Conservation (phyloP, 306 rosid species). For the Pyrus pyrifolia region DNA sequence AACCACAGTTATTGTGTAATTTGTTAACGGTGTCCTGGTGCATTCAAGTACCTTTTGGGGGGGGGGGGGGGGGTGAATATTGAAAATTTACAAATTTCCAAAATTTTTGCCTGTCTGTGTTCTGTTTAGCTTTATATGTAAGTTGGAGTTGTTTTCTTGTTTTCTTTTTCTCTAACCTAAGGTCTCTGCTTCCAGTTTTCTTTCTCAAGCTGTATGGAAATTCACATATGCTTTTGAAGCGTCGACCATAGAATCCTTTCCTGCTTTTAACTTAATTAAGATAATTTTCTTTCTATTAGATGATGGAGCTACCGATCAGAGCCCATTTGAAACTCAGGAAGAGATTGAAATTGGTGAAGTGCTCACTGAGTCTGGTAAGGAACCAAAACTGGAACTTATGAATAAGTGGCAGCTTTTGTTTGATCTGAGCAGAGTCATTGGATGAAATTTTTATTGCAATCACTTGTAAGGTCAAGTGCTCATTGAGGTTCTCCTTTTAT, state of each 20-base stretch:
- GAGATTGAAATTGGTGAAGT: neutral
- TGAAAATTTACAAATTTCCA: neutral
- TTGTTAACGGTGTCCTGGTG: neutral
- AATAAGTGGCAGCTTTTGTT: neutral
- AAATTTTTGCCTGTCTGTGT: neutral
- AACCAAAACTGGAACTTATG: slow-evolving; percentile 12
- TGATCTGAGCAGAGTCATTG: neutral
- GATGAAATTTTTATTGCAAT: slow-evolving; percentile 2
- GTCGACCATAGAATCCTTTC: neutral
- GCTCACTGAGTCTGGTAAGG: neutral
- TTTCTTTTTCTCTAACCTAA: neutral
- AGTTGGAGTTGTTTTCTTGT: neutral
- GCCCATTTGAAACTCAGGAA: neutral
- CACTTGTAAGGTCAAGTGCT: neutral
- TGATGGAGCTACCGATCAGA: slow-evolving; percentile 5
- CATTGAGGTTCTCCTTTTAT: neutral
- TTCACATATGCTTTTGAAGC: neutral
- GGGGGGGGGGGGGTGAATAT: neutral
- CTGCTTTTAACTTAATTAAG: neutral
- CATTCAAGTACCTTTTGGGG: neutral
- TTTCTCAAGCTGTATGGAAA: neutral
- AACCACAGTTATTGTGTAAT: neutral
- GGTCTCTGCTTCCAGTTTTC: neutral
- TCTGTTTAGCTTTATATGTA: neutral
- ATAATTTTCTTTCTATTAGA: slow-evolving; percentile 1